Percentiles rank a stretch among this genome's conserved stretches.
phyloP scores from a whole-genome alignment of 495 filamentous ascomycete genomes.

The Hypoxylon subgilvum region DNA sequence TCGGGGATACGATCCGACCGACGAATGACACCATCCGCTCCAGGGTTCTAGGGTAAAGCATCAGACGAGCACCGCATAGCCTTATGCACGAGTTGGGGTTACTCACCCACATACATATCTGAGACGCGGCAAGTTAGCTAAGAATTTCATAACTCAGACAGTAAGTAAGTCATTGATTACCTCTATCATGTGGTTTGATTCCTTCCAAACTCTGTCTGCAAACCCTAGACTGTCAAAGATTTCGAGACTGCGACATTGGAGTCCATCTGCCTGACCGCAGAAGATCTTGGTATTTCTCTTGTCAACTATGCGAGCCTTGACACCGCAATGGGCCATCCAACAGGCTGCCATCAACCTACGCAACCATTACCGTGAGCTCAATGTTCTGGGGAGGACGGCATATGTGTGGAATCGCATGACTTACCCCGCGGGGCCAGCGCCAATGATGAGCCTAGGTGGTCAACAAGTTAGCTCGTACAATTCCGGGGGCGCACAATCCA shows the following conservation, averaged over 20 bases:
- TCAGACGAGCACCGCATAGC: slow-evolving; percentile 6
- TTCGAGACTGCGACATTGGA: slow-evolving; percentile 60
- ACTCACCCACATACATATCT: slow-evolving; percentile 40
- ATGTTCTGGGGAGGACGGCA: not conserved
- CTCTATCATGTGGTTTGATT: slow-evolving; percentile 60
- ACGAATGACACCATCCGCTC: slow-evolving; percentile 57
- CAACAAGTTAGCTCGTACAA: slow-evolving; percentile 5
- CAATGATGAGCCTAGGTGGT: slow-evolving; percentile 58
- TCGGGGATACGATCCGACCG: slow-evolving; percentile 59
- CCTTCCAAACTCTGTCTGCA: slow-evolving; percentile 64
- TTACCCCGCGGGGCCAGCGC: slow-evolving; percentile 65
- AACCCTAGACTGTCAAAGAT: slow-evolving; percentile 73
- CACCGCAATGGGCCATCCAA: slow-evolving; percentile 66
- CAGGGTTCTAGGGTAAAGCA: slow-evolving; percentile 52
- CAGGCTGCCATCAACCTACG: slow-evolving; percentile 62
- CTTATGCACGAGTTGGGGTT: not conserved
- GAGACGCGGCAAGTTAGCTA: slow-evolving; percentile 42
- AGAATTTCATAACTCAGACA: not conserved
- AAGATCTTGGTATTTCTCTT: slow-evolving; percentile 63
- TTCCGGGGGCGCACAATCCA: not conserved
- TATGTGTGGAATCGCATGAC: slow-evolving; percentile 6
- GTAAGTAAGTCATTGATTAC: slow-evolving; percentile 21
- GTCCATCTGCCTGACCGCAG: slow-evolving; percentile 68
- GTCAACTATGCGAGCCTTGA: slow-evolving; percentile 66
- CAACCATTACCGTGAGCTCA: not conserved